These are phyloP conservation scores for Ilyonectria mors-panacis DNA, from an alignment of 2,329 filamentous ascomycete species.

Conservation along the genomic window DNA sequence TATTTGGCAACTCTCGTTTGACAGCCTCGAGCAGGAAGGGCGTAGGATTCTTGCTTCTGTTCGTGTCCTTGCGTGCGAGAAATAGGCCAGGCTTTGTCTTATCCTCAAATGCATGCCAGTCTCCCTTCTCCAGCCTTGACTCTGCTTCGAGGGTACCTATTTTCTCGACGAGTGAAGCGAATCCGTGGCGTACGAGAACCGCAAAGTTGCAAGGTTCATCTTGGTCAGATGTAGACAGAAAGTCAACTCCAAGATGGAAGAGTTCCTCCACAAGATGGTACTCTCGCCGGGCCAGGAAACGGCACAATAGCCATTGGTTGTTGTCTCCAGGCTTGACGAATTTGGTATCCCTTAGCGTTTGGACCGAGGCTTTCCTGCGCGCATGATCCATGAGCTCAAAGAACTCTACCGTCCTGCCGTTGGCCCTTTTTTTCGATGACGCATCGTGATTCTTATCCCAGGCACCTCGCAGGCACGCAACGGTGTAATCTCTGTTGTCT, in stretches of 20 bases:
- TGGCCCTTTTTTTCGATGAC: not conserved
- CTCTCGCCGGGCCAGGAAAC: slow-evolving; percentile 34
- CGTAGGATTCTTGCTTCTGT: not conserved
- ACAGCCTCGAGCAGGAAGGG: slow-evolving; percentile 49
- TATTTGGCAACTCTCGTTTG: slow-evolving; percentile 51
- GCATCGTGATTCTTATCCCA: not conserved
- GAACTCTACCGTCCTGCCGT: not conserved
- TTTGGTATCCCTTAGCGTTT: not conserved
- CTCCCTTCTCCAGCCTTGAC: slow-evolving; percentile 21
- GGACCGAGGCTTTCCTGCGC: not conserved
- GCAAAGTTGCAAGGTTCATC: not conserved
- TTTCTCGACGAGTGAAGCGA: slow-evolving; percentile 36
- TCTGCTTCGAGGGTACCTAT: slow-evolving; percentile 34
- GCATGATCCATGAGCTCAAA: not conserved
- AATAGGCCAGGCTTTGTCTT: slow-evolving; percentile 37
- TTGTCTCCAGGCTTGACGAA: not conserved
- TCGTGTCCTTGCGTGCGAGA: slow-evolving; percentile 18
- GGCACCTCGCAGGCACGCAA: slow-evolving; percentile 4
- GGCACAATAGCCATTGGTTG: slow-evolving; percentile 1
- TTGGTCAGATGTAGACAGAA: slow-evolving; percentile 16
- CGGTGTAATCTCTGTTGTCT: slow-evolving; percentile 26
- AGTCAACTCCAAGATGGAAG: slow-evolving; percentile 25
- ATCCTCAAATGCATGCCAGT: slow-evolving; percentile 41
- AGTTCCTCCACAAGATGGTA: slow-evolving; percentile 43
- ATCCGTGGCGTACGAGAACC: slow-evolving; percentile 37